Conservation (phyloP, 2,329 filamentous ascomycete genomes). For the Ophiostoma quercus region DNA sequence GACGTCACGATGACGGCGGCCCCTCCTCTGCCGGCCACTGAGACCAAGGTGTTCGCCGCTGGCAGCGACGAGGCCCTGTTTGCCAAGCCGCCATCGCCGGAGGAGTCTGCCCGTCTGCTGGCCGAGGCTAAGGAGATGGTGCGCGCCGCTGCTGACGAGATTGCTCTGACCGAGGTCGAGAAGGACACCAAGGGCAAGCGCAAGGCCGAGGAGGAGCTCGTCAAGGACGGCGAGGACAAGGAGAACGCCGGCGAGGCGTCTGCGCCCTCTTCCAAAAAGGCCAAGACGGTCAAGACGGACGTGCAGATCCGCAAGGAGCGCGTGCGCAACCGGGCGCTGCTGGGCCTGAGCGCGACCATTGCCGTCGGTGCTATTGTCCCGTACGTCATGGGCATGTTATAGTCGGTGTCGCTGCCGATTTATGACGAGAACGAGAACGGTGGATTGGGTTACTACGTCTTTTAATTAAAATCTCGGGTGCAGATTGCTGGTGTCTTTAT, state of each 20-base stretch:
- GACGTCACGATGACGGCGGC: conserved; percentile 46
- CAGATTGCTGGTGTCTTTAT: neutral
- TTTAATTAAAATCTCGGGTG: conserved; percentile 9
- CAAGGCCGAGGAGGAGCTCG: conserved; percentile 63
- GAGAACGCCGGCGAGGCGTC: conserved; percentile 41
- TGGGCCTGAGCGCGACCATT: conserved; percentile 81
- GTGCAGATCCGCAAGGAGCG: conserved; percentile 77
- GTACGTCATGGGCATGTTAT: conserved; percentile 31
- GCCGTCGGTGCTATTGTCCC: conserved; percentile 54
- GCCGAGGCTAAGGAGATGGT: conserved; percentile 86
- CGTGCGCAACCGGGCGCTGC: conserved; percentile 76
- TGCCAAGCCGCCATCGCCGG: conserved; percentile 64
- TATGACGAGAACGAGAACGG: neutral
- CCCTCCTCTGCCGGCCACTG: conserved; percentile 35
- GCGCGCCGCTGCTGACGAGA: conserved; percentile 45
- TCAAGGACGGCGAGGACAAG: conserved; percentile 58
- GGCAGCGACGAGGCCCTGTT: conserved; percentile 60
- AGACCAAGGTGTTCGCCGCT: conserved; percentile 20
- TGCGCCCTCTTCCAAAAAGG: conserved; percentile 57
- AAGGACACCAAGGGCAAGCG: conserved; percentile 57
- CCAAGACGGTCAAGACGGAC: conserved; percentile 76
- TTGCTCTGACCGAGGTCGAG: conserved; percentile 32
- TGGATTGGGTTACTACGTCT: conserved; percentile 6
- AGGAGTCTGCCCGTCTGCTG: conserved; percentile 78
- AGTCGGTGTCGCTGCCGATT: neutral